Evolutionary conservation across 306 rosid genomes (phyloP).

Genomic region (Leucaena leucocephala): DNA sequence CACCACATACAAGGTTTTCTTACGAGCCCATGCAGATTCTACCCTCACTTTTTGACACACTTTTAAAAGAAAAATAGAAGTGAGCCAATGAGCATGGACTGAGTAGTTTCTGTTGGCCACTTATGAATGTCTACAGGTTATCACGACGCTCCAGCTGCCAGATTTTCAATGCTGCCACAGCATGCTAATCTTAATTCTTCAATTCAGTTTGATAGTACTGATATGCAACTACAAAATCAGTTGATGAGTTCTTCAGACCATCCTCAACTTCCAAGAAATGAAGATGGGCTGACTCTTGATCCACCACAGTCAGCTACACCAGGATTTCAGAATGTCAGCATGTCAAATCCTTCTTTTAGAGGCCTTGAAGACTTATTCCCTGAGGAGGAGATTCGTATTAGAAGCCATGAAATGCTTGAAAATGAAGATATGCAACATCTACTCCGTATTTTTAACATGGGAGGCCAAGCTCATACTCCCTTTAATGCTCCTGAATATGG

Average conservation of each 20-base stretch:
- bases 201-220: conserved; percentile 50
- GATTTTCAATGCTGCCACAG: conserved; percentile 59
- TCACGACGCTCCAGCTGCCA: conserved; percentile 41
- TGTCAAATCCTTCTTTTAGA: conserved; percentile 56
- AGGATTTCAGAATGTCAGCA: conserved; percentile 55
- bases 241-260: conserved; percentile 53
- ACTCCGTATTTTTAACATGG: conserved; percentile 69
- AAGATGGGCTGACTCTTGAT: conserved; percentile 49
- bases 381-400: conserved; percentile 81
- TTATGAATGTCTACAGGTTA: conserved; percentile 57
- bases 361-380: conserved; percentile 66
- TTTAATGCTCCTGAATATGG: conserved; percentile 56
- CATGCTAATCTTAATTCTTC: conserved; percentile 51
- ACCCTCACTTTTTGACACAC: neutral
- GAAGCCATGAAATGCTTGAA: conserved; percentile 88
- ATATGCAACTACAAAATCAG: conserved; percentile 60
- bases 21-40: conserved; percentile 6
- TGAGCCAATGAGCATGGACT: neutral
- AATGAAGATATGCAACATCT: conserved; percentile 87
- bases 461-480: conserved; percentile 59
- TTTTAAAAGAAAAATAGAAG: neutral
- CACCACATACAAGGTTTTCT: conserved; percentile 14
- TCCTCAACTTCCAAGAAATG: conserved; percentile 60
- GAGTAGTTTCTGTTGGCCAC: conserved; percentile 35
- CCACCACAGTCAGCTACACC: conserved; percentile 47